phyloP scores from a whole-genome alignment of 768 basidiomycete species.

The Boletus rubroflammeus region DNA sequence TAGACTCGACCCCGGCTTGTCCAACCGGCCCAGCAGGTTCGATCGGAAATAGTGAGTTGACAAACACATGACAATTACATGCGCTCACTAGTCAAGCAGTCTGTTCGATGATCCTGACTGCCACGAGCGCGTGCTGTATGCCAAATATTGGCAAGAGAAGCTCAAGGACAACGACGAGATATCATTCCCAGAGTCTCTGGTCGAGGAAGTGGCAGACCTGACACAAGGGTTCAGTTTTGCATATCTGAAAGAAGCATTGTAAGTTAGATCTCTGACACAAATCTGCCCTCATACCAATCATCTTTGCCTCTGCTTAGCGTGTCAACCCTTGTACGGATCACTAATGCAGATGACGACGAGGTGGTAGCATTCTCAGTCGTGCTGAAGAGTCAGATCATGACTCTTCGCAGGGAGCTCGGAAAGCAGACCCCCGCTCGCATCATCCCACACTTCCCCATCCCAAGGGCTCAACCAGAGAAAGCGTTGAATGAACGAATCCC shows the following conservation, averaged over 20 bases:
- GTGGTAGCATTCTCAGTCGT: constrained; percentile 48
- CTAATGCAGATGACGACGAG: constrained; percentile 45
- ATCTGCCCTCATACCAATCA: background rate
- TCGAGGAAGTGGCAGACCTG: constrained; percentile 52
- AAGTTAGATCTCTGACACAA: constrained; percentile 27
- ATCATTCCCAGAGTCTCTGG: constrained; percentile 62
- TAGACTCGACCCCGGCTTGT: constrained; percentile 70
- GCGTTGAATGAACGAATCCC: background rate
- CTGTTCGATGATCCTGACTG: constrained; percentile 68
- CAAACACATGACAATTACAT: background rate
- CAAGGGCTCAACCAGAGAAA: background rate
- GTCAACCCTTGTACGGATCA: constrained; percentile 66
- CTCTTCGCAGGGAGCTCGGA: constrained; percentile 64
- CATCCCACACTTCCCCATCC: background rate
- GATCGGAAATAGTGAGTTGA: constrained; percentile 77
- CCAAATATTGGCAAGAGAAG: constrained; percentile 78
- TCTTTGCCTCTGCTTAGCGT: constrained; percentile 43
- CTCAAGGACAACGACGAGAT: constrained; percentile 59
- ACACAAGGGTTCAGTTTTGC: constrained; percentile 80
- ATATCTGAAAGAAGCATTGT: constrained; percentile 90
- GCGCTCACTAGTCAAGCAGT: constrained; percentile 33
- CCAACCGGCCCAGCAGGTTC: constrained; percentile 77
- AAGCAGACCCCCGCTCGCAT: constrained; percentile 26
- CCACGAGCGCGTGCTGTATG: constrained; percentile 64
- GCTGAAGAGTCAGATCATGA: constrained; percentile 56